Conservation (phyloP, 441 rosid species). For the Erodium moschatum region DNA sequence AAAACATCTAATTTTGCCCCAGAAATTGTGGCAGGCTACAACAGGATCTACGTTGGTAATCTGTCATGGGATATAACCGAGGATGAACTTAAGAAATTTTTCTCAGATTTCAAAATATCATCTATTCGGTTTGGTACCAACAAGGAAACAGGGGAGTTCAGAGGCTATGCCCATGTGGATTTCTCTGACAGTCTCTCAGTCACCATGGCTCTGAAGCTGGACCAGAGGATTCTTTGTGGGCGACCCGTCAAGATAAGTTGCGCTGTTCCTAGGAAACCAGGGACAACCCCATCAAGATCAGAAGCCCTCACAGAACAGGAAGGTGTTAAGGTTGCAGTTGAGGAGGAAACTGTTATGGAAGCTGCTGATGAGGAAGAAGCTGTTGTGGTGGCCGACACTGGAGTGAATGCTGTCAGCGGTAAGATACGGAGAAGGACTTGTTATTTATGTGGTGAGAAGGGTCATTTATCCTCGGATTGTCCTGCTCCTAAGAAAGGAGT, state of each 20-base stretch:
- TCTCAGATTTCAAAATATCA: conserved; percentile 57
- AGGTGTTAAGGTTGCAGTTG: not conserved
- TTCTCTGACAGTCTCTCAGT: conserved; percentile 53
- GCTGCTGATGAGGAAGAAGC: not conserved
- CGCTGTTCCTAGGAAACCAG: conserved; percentile 52
- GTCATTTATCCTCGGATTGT: too few species aligned
- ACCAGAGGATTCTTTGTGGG: conserved; percentile 59
- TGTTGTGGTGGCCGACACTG: not conserved
- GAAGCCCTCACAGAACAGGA: not conserved
- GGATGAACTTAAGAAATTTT: conserved; percentile 55
- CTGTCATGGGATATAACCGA: conserved; percentile 80
- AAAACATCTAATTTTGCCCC: conserved; percentile 48
- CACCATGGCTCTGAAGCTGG: conserved; percentile 65
- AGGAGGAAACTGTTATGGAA: not conserved
- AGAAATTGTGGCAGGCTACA: conserved; percentile 65
- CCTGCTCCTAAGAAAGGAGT: too few species aligned
- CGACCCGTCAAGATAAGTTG: conserved; percentile 78
- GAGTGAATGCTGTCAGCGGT: not conserved
- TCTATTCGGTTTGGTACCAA: conserved; percentile 62
- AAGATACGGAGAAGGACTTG: not conserved
- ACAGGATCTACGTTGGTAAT: conserved; percentile 73
- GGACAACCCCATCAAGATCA: not conserved
- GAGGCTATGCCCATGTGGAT: conserved; percentile 77
- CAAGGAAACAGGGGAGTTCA: conserved; percentile 75
- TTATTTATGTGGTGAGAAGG: too few species aligned